Evolutionary conservation across 2,329 filamentous ascomycete species (phyloP), one percentile per base, ranked within the genome.

Genomic region (Trichoderma asperellum): DNA sequence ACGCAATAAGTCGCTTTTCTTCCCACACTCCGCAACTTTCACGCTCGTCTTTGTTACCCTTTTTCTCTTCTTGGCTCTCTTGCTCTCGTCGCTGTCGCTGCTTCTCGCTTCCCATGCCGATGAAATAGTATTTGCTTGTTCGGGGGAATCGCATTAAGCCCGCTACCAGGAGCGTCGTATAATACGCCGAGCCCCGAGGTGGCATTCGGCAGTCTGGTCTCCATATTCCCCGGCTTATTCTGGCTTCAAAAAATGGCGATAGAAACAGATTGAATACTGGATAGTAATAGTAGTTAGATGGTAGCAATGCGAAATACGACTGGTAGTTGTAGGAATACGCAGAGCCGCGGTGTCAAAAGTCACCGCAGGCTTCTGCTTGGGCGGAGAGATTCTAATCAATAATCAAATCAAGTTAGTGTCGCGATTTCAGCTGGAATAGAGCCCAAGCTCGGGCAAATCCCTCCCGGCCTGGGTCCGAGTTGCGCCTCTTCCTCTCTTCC

Each of bases 361-460:
- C 40, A 43, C 40, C 5, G 16, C 16, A 18, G 40, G 40, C 40
- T 6, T 43, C 40, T 43, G 40, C 18, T 43, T 43, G 16, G n/a
- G 24, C 24, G 55, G 24, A 35, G n/a, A 57, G 27, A 57, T 57
- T 58, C 35, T 58, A 35, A 58, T 58, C 35, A 58, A 34, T 58
- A 58, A 58, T 35, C 40, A 43, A 43, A 43, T 43, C 40, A 43
- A 43, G 40, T 16, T 43, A 43, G 40, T 43, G 40, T 18, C 40
- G 40, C 40, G 40, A 43, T 43, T 43, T 43, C 40, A 43, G 40
- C 40, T 43, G 40, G 40, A 43, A 43, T n/a, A 43, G 37, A 40
- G 18, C 18, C 5, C 16, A n/a, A 43, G 40, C 40, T 43, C 40
- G 40, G 40, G 16, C 40, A 43, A 43, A 43, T 43, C 40, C 18